Base-by-base conservation (phyloP, 768 basidiomycete species). In the Wakefieldia striispora region DNA sequence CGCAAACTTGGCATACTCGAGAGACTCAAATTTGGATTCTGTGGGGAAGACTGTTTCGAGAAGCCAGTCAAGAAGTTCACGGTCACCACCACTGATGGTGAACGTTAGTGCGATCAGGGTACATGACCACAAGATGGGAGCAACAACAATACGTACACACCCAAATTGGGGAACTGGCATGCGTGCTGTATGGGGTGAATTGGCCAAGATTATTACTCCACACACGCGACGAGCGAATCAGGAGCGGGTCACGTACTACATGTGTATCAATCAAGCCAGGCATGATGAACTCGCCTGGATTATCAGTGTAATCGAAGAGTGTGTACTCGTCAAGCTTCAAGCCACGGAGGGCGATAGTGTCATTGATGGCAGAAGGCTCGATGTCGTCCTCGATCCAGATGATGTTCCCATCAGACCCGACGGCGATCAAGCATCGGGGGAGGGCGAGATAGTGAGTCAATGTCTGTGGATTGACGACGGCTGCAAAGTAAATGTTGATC, bases 201-300 rank as follows among this genome's bases (percentile, higher is more conserved):
- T 10, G 10, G 29, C 29, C 11, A 29, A 12, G 11, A 29, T 29
- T 6, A 29, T 3, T 13, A 29, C 29, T 29, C 11, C 11, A 29
- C 29, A 29, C 29, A 12, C 29, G 29, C 11, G 29, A 17, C n/a
- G 27, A 6, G n/a, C 29, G 11, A 29, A 29, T 4, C 27, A 16
- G 40, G 16, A 12, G 16, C 16, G 23, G 13, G n/a, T 24, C 19
- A 69, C 85, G 64, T 64, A 92, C 92, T 23, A 90, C 89, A 69
- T 94, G 92, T 9, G 92, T 92, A 72, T 95, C 93, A 45, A 94
- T 75, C 63, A 95, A 83, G 6, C 93, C 93, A 12, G 93, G 93
- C 63, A 90, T 80, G 42, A 95, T 57, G 61, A 92, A 93, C 58
- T 82, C 74, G 3, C 80, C 79, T 1, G 73, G 63, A 17, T 61